These are phyloP conservation scores for Tricholoma sp. DNA, from an alignment of 768 basidiomycete species.

Conservation along the genomic window DNA sequence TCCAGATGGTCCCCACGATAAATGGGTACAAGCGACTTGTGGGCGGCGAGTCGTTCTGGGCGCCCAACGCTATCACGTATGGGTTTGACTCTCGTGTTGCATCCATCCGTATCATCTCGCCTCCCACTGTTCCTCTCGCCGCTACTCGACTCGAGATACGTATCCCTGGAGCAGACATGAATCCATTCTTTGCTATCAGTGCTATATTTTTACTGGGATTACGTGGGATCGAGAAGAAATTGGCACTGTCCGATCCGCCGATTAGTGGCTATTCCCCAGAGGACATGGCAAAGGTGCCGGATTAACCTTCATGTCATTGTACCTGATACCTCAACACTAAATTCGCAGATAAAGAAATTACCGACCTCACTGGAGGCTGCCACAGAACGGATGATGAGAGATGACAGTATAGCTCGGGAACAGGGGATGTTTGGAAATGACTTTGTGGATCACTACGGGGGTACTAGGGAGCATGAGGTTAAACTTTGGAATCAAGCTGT, in stretches of 20 bases:
- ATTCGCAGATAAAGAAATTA: conserved; percentile 59
- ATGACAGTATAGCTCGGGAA: conserved; percentile 79
- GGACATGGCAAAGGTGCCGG: conserved; percentile 45
- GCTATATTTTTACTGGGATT: conserved; percentile 86
- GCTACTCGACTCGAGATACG: conserved; percentile 92
- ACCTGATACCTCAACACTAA: conserved; percentile 14
- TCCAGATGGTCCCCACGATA: conserved; percentile 79
- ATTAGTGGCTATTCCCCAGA: conserved; percentile 53
- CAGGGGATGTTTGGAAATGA: conserved; percentile 68
- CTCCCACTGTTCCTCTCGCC: conserved; percentile 75
- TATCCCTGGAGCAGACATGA: conserved; percentile 96
- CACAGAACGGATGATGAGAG: conserved; percentile 72
- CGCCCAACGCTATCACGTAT: conserved; percentile 88
- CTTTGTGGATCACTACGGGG: conserved; percentile 93
- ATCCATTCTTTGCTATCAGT: conserved; percentile 84
- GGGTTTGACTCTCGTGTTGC: conserved; percentile 95
- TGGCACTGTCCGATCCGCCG: conserved; percentile 65
- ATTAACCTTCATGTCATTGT: neutral
- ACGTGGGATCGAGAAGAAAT: conserved; percentile 79
- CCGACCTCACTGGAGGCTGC: conserved; percentile 78
- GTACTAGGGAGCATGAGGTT: conserved; percentile 92
- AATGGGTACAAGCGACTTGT: conserved; percentile 97
- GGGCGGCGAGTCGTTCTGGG: conserved; percentile 92
- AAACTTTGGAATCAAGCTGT: conserved; percentile 84
- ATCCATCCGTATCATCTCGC: conserved; percentile 87